These are phyloP conservation scores for Boletus sp. DNA, from an alignment of 768 basidiomycete genomes.

Conservation along the genomic window DNA sequence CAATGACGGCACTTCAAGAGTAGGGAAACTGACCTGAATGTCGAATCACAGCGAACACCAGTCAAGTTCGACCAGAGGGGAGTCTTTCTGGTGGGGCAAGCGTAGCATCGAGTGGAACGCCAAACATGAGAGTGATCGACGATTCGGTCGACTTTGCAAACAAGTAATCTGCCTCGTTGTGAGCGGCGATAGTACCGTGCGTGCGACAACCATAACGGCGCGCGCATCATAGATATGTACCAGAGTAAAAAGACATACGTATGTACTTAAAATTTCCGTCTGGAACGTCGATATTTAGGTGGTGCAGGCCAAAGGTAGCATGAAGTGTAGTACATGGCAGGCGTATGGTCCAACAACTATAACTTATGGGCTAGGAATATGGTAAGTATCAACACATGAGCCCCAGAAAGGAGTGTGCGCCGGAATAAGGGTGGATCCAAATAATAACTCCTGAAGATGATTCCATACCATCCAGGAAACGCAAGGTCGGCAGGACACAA, in stretches of 20 bases:
- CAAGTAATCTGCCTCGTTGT: no score
- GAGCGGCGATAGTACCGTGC: no score
- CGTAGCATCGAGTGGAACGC: no score
- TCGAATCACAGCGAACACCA: no score
- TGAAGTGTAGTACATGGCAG: constrained; percentile 16
- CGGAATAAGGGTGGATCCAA: not conserved
- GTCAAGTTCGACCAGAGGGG: no score
- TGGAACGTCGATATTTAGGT: not conserved
- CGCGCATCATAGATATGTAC: not conserved
- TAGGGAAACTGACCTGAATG: no score
- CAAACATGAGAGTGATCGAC: no score
- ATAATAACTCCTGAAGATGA: not conserved
- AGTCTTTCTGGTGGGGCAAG: no score
- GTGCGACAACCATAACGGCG: no score
- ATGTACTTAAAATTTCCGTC: not conserved
- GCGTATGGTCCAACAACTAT: constrained; percentile 13
- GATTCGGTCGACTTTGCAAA: no score
- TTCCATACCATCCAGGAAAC: not conserved
- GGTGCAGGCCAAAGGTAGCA: constrained; percentile 5
- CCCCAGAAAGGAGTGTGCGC: constrained; percentile 4
- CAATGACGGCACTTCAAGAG: no score
- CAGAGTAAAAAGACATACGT: not conserved
- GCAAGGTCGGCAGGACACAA: not conserved
- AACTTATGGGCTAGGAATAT: constrained; percentile 21
- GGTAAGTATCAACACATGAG: constrained; percentile 1